Evolutionary conservation across 257 asterid species (phyloP).

Genomic region (Phtheirospermum japonicum): DNA sequence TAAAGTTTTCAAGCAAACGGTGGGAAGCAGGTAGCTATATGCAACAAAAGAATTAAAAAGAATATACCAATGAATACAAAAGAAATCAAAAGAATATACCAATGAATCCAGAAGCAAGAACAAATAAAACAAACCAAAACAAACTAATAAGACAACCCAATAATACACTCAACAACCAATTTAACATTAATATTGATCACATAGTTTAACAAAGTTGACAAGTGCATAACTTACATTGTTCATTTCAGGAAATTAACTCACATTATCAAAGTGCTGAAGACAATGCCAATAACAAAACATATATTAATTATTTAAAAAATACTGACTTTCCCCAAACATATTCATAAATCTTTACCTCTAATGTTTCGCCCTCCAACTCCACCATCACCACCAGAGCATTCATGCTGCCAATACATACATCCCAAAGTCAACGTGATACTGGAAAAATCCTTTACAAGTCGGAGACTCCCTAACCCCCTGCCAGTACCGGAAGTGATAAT

Average conservation of each 20-base stretch:
- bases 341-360: constrained; percentile 54
- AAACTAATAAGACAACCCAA: not conserved
- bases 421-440: constrained; percentile 4
- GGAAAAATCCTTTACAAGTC: no score
- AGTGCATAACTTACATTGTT: no score
- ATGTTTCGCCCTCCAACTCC: constrained; percentile 90
- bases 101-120: not conserved
- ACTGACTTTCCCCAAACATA: not conserved
- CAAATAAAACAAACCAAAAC: not conserved
- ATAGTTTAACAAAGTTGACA: no score
- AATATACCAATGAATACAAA: no score
- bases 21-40: not conserved
- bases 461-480: no score
- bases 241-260: not conserved
- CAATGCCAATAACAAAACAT: not conserved
- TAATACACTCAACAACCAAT: not conserved
- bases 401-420: constrained; percentile 55
- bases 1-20: not conserved
- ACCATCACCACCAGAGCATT: constrained; percentile 99
- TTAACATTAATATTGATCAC: no score
- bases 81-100: not conserved
- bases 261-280: not conserved
- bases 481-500: no score
- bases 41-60: no score
- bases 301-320: not conserved